Base-by-base conservation (phyloP, 1,284 basidiomycete genomes). In the Fomitopsis schrenkii region DNA sequence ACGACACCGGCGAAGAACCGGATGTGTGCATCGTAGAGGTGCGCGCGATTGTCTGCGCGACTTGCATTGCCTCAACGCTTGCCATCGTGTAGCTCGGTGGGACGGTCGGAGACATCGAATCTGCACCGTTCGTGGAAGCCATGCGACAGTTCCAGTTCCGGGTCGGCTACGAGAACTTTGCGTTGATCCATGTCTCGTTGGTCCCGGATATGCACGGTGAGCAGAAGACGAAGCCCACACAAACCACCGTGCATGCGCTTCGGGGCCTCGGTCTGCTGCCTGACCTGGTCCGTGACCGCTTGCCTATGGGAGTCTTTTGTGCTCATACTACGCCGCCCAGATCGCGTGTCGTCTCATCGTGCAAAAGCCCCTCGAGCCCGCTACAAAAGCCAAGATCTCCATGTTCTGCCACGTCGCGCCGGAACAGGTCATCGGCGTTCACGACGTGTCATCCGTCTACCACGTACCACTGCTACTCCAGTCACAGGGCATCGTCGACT, bases 141-240 rank as follows among this genome's bases (percentile, higher is more conserved):
- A 95, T 99, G 93, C 90, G 97, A 41, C 97, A 99, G 77, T 99
- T 99, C 83, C 95, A 99, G 75, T 99, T 99, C 83, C 90, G 97
- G 61, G 97, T 99, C 33, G 97, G 97, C 26, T 87, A 93, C 71
- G 93, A 96, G 63, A 98, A 99, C 79, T 99, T 99, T 77, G 97
- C 97, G 1, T 85, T 98, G 58, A 92, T 99, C 66, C 97, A 98
- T 71, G 97, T 99, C 62, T 96, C 94, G n/a, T 87, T 99, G 42
- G 95, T 99, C 7, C 97, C 97, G 17, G 93, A 98, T 68, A 94
- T 99, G 80, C 94, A 97, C 62, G 97, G 97, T 59, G 97, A 99
- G 75, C 97, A 98, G 72, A 99, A 99, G 79, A 99, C 97, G 8
- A 99, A 99, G 76, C 97, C 97, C 3, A 99, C 97, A 0, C 97